Evolutionary conservation across 1,284 basidiomycete genomes (phyloP), one percentile per base, ranked within the genome.

Genomic region (Phenoliferia sp.): DNA sequence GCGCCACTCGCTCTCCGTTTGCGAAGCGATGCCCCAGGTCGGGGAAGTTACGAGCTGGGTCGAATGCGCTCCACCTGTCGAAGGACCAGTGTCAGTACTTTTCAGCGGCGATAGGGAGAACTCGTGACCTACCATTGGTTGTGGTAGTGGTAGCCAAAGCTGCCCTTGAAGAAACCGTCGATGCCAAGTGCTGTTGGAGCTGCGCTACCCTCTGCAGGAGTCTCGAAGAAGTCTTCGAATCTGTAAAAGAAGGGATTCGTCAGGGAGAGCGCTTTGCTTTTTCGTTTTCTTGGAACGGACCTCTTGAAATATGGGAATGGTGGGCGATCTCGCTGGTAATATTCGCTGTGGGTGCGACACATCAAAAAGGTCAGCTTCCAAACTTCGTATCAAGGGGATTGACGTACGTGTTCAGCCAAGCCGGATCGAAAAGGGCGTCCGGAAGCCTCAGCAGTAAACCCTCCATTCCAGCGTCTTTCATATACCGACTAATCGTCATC

Each of bases 51-150:
- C 92, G 87, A 12, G 85, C 80, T 1, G 89, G 84, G 78, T 97
- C 94, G 74, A 96, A 94, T 2, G 92, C 90, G 69, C 90, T 87
- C 93, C 94, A 95, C 91, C 92, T 94, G 71, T n/a, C 17, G 12
- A n/a, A n/a, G n/a, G n/a, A n/a, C n/a, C 65, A 26, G 2, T 22
- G 55, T 39, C 29, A 29, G 22, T 58, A 16, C 60, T n/a, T 33
- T 34, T 26, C 31, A 15, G 19, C 36, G 9, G 17, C 16, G 19
- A 15, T 22, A 17, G 29, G n/a, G 35, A 35, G 63, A 22, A 39
- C 35, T 7, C 32, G 19, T 22, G n/a, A 61, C 68, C 32, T 22
- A 69, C 69, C 69, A 70, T 32, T 58, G 63, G 61, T 59, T 59
- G 58, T 59, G 34, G 22, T 52, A 28, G 50, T 93, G 90, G 77